Evolutionary conservation across 176 grass and related monocot genomes (phyloP).

Genomic region (Avena insularis): DNA sequence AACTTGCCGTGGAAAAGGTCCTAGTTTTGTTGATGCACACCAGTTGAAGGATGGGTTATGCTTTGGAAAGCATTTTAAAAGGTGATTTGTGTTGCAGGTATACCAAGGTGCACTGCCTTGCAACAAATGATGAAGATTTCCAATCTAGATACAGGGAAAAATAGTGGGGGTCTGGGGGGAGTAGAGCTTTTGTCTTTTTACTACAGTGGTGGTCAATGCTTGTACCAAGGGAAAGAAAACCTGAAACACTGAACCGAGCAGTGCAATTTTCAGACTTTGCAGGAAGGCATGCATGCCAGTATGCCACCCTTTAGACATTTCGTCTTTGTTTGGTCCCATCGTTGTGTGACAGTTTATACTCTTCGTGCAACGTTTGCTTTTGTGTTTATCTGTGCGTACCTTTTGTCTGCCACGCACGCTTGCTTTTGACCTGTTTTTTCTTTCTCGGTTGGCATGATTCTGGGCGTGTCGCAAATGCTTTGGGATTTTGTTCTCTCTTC

Average conservation of each 20-base stretch:
- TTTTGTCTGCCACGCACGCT: conserved; percentile 47
- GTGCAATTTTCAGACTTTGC: conserved; percentile 41
- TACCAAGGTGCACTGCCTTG: conserved; percentile 14
- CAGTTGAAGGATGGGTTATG: neutral
- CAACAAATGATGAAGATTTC: conserved; percentile 12
- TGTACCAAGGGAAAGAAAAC: conserved; percentile 14
- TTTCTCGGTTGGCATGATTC: neutral
- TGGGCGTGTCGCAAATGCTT: no score
- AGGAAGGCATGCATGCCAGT: conserved; percentile 16
- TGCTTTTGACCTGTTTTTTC: conserved; percentile 10
- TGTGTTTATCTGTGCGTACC: neutral
- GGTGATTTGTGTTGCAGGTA: conserved; percentile 34
- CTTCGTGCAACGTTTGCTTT: conserved; percentile 37
- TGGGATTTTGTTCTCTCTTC: no score
- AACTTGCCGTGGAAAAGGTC: conserved; percentile 31
- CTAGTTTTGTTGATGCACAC: neutral
- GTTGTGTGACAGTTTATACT: conserved; percentile 30
- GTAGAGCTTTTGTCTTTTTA: conserved; percentile 48
- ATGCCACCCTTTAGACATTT: conserved; percentile 23
- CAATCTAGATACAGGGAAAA: conserved; percentile 47
- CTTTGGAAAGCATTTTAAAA: neutral
- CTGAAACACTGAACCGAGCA: conserved; percentile 36
- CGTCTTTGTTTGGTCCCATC: conserved; percentile 38
- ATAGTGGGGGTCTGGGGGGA: conserved; percentile 38
- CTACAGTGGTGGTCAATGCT: conserved; percentile 28